Percentiles rank a stretch among this genome's conserved stretches.
phyloP scores from a whole-genome alignment of 768 basidiomycete genomes.

The Coprinopsis sp. region DNA sequence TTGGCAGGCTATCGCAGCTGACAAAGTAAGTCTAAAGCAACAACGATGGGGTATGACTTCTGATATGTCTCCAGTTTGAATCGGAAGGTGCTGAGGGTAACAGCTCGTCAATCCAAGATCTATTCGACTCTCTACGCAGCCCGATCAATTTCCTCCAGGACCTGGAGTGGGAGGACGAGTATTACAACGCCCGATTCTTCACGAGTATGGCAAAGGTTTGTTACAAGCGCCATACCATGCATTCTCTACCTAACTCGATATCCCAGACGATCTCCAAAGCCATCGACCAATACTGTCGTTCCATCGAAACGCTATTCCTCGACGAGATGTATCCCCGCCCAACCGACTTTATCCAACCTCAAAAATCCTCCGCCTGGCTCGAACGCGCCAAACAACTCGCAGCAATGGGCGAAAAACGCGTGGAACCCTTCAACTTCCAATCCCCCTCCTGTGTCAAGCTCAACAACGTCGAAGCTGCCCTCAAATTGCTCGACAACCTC shows the following conservation, averaged over 20 bases:
- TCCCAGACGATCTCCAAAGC: constrained; percentile 84
- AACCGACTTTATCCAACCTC: constrained; percentile 72
- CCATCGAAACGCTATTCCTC: constrained; percentile 85
- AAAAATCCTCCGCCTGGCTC: constrained; percentile 85
- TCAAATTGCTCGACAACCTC: constrained; percentile 88
- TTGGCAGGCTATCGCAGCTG: constrained; percentile 61
- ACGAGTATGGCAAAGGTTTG: constrained; percentile 81
- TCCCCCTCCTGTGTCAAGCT: constrained; percentile 95
- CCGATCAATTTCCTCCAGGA: constrained; percentile 86
- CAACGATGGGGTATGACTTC: constrained; percentile 3
- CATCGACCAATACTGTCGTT: constrained; percentile 86
- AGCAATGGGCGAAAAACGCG: constrained; percentile 78
- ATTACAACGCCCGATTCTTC: constrained; percentile 85
- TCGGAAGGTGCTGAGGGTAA: constrained; percentile 76
- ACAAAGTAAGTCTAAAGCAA: constrained; percentile 38
- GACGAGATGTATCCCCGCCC: constrained; percentile 92
- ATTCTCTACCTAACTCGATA: background rate
- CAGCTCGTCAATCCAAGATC: constrained; percentile 95
- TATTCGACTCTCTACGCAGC: constrained; percentile 90
- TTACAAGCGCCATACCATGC: background rate
- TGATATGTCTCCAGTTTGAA: constrained; percentile 52
- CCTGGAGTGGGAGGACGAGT: constrained; percentile 88
- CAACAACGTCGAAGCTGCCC: constrained; percentile 93
- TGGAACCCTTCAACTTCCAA: constrained; percentile 93
- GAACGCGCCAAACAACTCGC: constrained; percentile 81